Base-by-base conservation (phyloP, 2,329 filamentous ascomycete species). In the Fusarium torreyae region DNA sequence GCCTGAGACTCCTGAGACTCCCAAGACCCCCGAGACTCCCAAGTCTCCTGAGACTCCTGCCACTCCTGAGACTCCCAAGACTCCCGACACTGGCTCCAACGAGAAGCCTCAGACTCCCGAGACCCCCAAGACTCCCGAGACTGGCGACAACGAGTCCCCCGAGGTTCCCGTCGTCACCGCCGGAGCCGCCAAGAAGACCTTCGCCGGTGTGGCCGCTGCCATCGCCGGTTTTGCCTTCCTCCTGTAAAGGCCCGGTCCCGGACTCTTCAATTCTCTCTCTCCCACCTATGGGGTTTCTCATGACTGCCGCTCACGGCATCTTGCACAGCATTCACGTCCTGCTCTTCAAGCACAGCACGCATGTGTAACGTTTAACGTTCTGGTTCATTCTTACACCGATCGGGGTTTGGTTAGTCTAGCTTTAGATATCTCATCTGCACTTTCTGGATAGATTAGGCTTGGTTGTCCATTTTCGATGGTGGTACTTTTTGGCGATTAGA, bases 151-250 rank as follows among this genome's bases (percentile, higher is more conserved):
- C 40, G 14, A 44, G 18, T 66, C 60, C 50, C 65, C 44, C 28
- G 44, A 61, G 51, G 58, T 63, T 28, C 59, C 68, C n/a, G 65
- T 75, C 26, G 61, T 76, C 53, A 70, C 62, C 22, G 68, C 71
- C n/a, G 72, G 70, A 28, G 63, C 75, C 18, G 66, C 57, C 51
- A 64, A 76, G 73, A 69, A 75, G 56, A 64, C 71, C 38, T 65
- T 72, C 36, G 58, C 69, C 24, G 70, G 74, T 40, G 33, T 76
- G 34, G 70, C 72, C 10, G 63, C 66, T 18, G 54, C 73, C 50
- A 43, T 77, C 18, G 71, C 74, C 34, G 74, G 69, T 62, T 40
- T 74, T 44, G 63, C 67, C 52, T 71, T 77, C 57, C 39, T 74
- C 46, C 62, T 77, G 65, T 77, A 75, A 72, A 57, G 45, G 52